phyloP scores from a whole-genome alignment of 257 asterid species.

The Solanum stenotomum region DNA sequence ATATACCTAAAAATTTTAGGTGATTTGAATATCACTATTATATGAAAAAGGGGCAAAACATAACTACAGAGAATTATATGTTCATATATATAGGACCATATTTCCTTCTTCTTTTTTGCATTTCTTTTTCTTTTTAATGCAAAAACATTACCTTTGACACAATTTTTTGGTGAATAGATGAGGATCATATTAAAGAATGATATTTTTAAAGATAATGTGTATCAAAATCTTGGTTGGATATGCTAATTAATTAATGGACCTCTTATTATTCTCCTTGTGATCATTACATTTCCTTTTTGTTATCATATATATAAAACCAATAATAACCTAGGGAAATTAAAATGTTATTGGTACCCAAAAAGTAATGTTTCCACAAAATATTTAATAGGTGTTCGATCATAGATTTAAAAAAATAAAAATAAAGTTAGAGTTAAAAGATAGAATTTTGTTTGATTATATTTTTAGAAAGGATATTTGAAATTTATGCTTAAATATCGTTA shows the following conservation, averaged over 20 bases:
- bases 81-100: background rate
- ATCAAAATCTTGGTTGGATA: background rate
- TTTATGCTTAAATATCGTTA: too few relatives aligned
- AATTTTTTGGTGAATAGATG: background rate
- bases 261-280: background rate
- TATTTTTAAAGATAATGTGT: background rate
- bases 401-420: background rate
- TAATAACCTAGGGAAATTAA: background rate
- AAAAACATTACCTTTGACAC: background rate
- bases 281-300: background rate
- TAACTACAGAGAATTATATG: background rate
- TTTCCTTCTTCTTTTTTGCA: too few relatives aligned
- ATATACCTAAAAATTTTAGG: background rate
- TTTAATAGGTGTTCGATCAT: background rate
- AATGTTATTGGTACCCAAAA: background rate
- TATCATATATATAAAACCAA: background rate
- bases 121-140: background rate
- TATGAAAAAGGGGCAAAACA: background rate
- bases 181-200: background rate
- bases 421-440: background rate
- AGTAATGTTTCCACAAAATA: background rate
- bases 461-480: too few relatives aligned
- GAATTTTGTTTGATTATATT: background rate
- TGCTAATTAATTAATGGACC: background rate
- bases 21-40: background rate